Base-by-base conservation (phyloP, 2,329 filamentous ascomycete species). In the Exophiala dermatitidis region DNA sequence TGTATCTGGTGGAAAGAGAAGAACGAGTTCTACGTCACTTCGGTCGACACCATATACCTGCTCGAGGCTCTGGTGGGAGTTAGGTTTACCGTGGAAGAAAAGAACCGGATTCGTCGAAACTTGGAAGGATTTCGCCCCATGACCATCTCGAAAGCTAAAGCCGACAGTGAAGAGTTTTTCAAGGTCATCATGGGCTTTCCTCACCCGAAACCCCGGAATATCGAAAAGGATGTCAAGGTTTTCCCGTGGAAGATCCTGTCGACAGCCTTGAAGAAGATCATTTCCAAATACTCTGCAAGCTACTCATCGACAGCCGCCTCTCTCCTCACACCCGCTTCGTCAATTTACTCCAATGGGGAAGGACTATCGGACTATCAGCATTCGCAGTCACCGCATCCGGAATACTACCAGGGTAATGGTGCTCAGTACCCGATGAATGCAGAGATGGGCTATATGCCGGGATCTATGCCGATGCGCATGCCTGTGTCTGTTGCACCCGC, bases 211-310 rank as follows among this genome's bases (percentile, higher is more conserved):
- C 93, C 93, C 12, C 81, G 93, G 58, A 96, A 97, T 67, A 98
- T 98, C 60, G 93, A 97, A 75, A 98, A 98, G 74, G 91, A 97
- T 66, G 90, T 98, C 67, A 98, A 98, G 73, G 93, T 97, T 8
- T 98, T 97, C 66, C 86, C 90, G 3, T 98, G 93, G 93, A 93
- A 90, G 70, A 88, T 93, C 56, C 77, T 98, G 42, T 81, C 82
- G 46, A 80, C 83, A 56, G 91, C 93, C 0, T 78, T 98, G 61
- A 95, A 94, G 79, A 98, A 98, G 77, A 97, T 98, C 66, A 95
- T 98, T 68, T 85, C 88, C 65, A 98, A 98, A 85, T 98, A 97
- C 71, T 84, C 82, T 62, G 82, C 82, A 54, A 84, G 80, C 67
- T 85, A 84, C 66, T 81, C 82, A n/a, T 84, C 82, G 37, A 84